Evolutionary conservation across 768 basidiomycete species (phyloP).

Genomic region (Leccinum incarnatum): DNA sequence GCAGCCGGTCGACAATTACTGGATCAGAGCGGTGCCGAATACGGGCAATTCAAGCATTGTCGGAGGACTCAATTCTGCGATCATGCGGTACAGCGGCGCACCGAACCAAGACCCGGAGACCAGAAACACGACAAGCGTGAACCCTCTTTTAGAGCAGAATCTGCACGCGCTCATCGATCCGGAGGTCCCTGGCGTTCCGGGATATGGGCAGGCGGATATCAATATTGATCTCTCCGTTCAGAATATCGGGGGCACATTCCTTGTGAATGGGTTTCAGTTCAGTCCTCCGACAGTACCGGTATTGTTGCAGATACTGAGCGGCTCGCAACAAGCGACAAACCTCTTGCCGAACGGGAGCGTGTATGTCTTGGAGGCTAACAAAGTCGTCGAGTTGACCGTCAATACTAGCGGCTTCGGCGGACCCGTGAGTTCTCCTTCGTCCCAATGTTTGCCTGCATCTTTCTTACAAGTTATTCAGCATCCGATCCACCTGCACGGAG

Average conservation of each 20-base stretch:
- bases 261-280: conserved; percentile 13
- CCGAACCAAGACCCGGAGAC: conserved; percentile 39
- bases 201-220: conserved; percentile 40
- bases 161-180: conserved; percentile 27
- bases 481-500: conserved; percentile 30
- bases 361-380: conserved; percentile 21
- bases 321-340: conserved; percentile 33
- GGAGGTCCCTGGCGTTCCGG: conserved; percentile 37
- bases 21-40: conserved; percentile 44
- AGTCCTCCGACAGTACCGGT: conserved; percentile 38
- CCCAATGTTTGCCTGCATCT: not conserved
- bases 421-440: conserved; percentile 22
- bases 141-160: conserved; percentile 32
- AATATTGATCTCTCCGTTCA: conserved; percentile 26
- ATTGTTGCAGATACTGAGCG: conserved; percentile 44
- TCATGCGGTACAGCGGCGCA: conserved; percentile 50
- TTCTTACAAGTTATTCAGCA: conserved; percentile 19
- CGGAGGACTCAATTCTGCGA: conserved; percentile 53
- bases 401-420: conserved; percentile 1
- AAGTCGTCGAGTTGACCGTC: conserved; percentile 30
- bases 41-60: conserved; percentile 18
- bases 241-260: conserved; percentile 8
- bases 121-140: conserved; percentile 19
- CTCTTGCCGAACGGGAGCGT: conserved; percentile 28
- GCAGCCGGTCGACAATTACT: conserved; percentile 50